phyloP scores from a whole-genome alignment of 345 rosid species.

The Lumnitzera littorea region DNA sequence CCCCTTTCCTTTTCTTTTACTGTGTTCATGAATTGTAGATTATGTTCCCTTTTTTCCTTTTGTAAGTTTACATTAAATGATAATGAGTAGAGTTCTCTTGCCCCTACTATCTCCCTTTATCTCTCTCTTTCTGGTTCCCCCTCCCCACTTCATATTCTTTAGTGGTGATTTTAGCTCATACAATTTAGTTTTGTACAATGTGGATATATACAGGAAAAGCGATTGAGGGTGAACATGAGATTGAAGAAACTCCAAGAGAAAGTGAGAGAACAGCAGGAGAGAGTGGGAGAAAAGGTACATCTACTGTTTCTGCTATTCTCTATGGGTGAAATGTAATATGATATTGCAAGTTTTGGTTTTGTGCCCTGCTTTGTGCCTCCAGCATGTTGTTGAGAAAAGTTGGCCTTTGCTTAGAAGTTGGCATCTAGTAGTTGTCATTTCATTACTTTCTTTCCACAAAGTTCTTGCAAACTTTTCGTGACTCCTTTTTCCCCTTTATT shows the following conservation, averaged over 20 bases:
- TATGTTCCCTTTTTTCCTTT: neutral
- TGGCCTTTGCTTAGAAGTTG: no score
- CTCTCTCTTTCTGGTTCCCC: no score
- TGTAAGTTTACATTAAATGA: neutral
- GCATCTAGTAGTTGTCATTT: no score
- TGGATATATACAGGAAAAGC: slow-evolving; percentile 60
- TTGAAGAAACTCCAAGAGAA: slow-evolving; percentile 84
- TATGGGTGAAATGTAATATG: neutral
- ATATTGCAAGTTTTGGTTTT: no score
- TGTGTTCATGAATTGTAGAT: neutral
- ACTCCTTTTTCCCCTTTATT: no score
- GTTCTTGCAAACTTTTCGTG: no score
- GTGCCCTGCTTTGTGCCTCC: no score
- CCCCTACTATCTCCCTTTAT: no score
- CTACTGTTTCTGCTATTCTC: slow-evolving; percentile 7
- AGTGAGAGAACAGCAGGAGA: slow-evolving; percentile 90
- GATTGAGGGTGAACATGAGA: slow-evolving; percentile 88
- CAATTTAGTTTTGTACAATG: neutral
- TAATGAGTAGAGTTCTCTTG: no score
- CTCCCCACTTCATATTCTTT: neutral
- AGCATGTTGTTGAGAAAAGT: no score
- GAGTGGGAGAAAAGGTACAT: slow-evolving; percentile 70
- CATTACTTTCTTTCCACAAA: no score
- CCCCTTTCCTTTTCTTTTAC: neutral
- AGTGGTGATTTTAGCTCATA: neutral